phyloP scores from a whole-genome alignment of 108 stramenopile genomes.

The Skeletonema tropicum region DNA sequence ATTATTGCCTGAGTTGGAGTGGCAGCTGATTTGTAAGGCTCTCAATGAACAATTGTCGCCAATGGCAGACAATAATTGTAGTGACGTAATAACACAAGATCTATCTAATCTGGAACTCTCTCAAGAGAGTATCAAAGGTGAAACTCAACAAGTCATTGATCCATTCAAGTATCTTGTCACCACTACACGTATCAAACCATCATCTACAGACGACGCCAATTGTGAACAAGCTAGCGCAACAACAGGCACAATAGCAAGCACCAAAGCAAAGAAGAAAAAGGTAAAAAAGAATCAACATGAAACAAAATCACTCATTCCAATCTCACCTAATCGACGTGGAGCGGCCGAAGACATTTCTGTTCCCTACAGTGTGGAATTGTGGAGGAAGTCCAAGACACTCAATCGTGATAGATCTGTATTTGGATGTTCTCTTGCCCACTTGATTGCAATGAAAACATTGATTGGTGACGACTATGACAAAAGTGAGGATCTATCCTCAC shows the following conservation, averaged over 20 bases:
- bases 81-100: background rate
- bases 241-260: background rate
- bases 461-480: conserved; percentile 24
- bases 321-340: conserved; percentile 62
- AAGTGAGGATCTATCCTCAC: background rate
- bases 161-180: conserved; percentile 38
- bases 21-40: conserved; percentile 49
- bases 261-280: conserved; percentile 11
- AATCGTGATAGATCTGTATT: conserved; percentile 82
- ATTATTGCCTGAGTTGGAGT: conserved; percentile 68
- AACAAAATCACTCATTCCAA: conserved; percentile 47
- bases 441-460: conserved; percentile 78
- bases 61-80: background rate
- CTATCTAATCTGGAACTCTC: conserved; percentile 8
- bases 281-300: conserved; percentile 27
- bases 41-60: conserved; percentile 19
- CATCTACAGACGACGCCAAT: background rate
- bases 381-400: conserved; percentile 80
- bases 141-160: conserved; percentile 32
- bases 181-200: conserved; percentile 1
- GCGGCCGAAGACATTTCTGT: conserved; percentile 55
- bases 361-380: conserved; percentile 81
- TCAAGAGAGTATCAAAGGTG: conserved; percentile 45
- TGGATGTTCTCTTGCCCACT: conserved; percentile 83
- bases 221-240: background rate